Base-by-base conservation (phyloP, 495 filamentous ascomycete species). In the Trichocladium uniseriatum region DNA sequence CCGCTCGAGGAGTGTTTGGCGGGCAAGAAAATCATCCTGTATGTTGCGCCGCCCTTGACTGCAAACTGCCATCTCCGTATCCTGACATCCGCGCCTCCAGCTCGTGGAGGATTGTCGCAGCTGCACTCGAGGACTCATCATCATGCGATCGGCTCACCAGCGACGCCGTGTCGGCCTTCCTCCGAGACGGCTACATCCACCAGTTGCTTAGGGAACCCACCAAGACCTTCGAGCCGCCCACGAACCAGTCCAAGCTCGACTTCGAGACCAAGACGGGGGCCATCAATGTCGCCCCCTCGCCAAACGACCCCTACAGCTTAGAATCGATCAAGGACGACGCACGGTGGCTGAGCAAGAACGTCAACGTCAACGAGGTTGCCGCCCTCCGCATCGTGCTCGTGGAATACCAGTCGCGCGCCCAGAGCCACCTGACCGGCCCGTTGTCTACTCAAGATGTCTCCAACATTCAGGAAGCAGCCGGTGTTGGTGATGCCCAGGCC, bases 241-340 rank as follows among this genome's bases (percentile, higher is more conserved):
- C 78, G 73, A 38, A 54, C 70, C 50, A 80, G 57, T 74, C 78
- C 5, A 91, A 84, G 63, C 62, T 73, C 38, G 80, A 79, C 20
- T 95, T 95, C 61, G 86, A 91, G 46, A 88, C 83, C 35, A 90
- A 82, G 65, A 96, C 89, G 1, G 84, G 91, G 15, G 82, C 90
- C n/a, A 94, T 96, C 44, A 83, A 95, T 62, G 81, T 89, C 38
- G 77, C 85, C 20, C 83, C 86, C 5, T 77, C 78, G 8, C 68
- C 79, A 19, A 79, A 81, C 54, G 75, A 78, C 14, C 75, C 76
- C 22, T 88, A 84, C 63, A 75, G 90, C 58, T 74, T 96, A 40
- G 79, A 83, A 20, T 75, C 87, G 64, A 81, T 97, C 58, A 95
- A 94, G 66, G 76, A 79, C 20, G 92, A 95, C 64, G 79, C 87